Base-by-base conservation (phyloP, 2,329 filamentous ascomycete species). In the Aspergillus texensis region DNA sequence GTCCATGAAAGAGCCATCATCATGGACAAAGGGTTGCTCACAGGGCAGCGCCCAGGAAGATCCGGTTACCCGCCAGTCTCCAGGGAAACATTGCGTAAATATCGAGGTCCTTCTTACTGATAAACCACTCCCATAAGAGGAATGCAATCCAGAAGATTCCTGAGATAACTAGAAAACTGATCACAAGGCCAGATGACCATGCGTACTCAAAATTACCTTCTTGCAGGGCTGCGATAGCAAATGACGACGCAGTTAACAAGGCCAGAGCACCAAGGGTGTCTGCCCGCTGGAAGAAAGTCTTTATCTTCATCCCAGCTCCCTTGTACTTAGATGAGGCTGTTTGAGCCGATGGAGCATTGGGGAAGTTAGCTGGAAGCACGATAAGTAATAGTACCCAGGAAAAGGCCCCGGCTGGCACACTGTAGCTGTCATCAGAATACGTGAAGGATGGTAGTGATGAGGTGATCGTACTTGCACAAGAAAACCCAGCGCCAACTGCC, bases 401-500 rank as follows among this genome's bases (percentile, higher is more conserved):
- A 16, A 64, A 10, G 26, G 57, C 57, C 2, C 67, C 68, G 4
- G 62, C 63, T 12, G 68, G 69, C n/a, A 71, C 61, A 56, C 46
- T 50, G 64, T 65, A 46, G 41, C 11, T 21, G 21, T 19, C 16
- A 30, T 50, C 30, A 60, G 41, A 39, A 24, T 12, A 30, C 4
- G 14, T 24, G 6, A 39, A 12, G 10, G 12, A 39, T 52, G 28
- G 8, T 16, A 12, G 16, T 32, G 32, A 3, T 21, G 8, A 26
- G 21, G 16, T 12, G 10, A 67, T 82, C 53, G 16, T 75, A 88
- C 85, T 89, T 89, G 72, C 88, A 84, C 72, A 85, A 85, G 72
- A 89, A 89, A 45, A 89, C 80, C 79, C 85, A 87, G 57, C 84
- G 79, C 87, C 87, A 89, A 50, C 79, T 80, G 21, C 81, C 80